phyloP scores from a whole-genome alignment of 2,329 filamentous ascomycete genomes.

The Cercospora sp. region DNA sequence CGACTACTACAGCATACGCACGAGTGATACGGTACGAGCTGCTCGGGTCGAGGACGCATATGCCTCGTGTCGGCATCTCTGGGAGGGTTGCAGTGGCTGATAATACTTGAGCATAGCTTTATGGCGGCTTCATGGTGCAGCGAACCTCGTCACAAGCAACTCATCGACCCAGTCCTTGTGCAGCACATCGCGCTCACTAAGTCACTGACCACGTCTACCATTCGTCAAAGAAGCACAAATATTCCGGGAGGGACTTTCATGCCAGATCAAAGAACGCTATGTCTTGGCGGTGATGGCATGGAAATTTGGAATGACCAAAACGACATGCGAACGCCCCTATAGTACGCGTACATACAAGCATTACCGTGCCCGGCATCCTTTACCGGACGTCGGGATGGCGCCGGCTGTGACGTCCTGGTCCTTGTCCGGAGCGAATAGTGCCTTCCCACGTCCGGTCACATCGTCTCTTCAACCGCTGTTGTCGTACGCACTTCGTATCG shows the following conservation, averaged over 20 bases:
- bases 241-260: too few relatives aligned
- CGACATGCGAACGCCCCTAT: neutral
- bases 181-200: neutral
- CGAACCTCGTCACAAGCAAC: neutral
- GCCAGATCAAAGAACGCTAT: too few relatives aligned
- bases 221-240: too few relatives aligned
- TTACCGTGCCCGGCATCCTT: neutral
- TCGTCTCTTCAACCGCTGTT: neutral
- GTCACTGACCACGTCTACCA: too few relatives aligned
- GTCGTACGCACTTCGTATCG: neutral
- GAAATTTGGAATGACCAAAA: neutral
- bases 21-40: neutral
- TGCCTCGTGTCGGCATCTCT: neutral
- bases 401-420: neutral
- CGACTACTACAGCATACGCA: neutral
- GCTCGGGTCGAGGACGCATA: neutral
- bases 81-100: neutral
- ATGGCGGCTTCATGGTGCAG: neutral
- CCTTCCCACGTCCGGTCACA: neutral
- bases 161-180: neutral
- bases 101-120: too few relatives aligned
- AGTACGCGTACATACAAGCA: neutral
- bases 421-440: neutral
- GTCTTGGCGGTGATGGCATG: too few relatives aligned
- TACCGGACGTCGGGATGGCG: neutral